A percentile compares a stretch with the other conserved stretches of the same genome.
Evolutionary conservation across 2,329 filamentous ascomycete genomes (phyloP).

Genomic region (Alternaria sp.): DNA sequence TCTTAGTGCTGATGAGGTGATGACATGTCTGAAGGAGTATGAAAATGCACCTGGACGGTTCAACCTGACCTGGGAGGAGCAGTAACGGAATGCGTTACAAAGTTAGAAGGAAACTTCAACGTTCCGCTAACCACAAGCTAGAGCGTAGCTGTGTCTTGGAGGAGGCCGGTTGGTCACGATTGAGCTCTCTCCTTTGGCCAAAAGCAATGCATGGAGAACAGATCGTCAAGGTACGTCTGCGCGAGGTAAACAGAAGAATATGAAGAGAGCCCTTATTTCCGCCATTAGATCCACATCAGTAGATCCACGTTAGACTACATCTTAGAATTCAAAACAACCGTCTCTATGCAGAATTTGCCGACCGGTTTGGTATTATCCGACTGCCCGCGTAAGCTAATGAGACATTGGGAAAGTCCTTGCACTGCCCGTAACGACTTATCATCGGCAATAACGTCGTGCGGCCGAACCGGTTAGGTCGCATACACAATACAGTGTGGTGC

Average conservation of each 20-base stretch:
- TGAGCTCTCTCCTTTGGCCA: background rate
- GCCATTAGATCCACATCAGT: background rate
- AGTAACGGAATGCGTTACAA: slow-evolving; percentile 20
- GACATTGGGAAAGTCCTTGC: background rate
- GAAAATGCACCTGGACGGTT: slow-evolving; percentile 76
- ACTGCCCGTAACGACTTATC: background rate
- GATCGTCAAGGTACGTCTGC: background rate
- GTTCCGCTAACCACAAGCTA: background rate
- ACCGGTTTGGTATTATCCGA: background rate
- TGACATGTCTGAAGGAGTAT: slow-evolving; percentile 76
- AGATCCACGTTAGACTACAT: background rate
- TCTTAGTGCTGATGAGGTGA: slow-evolving; percentile 73
- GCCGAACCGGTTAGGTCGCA: background rate
- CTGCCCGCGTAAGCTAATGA: background rate
- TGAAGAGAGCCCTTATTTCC: background rate
- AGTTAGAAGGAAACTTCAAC: background rate
- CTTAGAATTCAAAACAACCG: background rate
- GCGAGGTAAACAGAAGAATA: background rate
- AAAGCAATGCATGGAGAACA: background rate
- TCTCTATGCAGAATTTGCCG: background rate
- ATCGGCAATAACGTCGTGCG: background rate
- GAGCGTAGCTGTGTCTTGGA: background rate
- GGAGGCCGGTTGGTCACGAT: background rate
- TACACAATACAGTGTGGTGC: background rate
- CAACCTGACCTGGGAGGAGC: slow-evolving; percentile 79